phyloP scores from a whole-genome alignment of 805 yeast genomes.

The Candida oleophila region DNA sequence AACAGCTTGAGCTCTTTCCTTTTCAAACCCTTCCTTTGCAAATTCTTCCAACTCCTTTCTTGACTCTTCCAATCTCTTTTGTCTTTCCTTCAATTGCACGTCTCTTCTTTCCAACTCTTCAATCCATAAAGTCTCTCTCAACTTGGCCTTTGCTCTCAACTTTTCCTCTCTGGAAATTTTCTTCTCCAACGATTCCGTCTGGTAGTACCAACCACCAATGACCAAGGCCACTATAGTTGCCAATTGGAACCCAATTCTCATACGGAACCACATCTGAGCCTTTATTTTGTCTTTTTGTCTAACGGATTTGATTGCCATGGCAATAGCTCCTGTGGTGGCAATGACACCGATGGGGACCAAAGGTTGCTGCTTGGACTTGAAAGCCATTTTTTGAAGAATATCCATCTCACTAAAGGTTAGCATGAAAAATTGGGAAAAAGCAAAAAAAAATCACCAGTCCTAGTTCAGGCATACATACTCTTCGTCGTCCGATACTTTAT shows the following conservation, averaged over 20 bases:
- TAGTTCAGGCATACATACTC: constrained; percentile 38
- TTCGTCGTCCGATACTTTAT: constrained; percentile 33
- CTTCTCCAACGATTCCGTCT: constrained; percentile 45
- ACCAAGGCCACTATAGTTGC: constrained; percentile 80
- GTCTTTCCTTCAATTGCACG: constrained; percentile 63
- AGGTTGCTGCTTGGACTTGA: constrained; percentile 80
- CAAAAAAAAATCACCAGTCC: background rate
- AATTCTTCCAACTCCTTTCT: constrained; percentile 39
- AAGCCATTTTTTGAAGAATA: constrained; percentile 55
- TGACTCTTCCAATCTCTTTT: constrained; percentile 63
- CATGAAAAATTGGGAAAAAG: background rate
- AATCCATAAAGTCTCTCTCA: constrained; percentile 85
- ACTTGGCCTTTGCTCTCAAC: constrained; percentile 74
- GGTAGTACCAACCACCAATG: constrained; percentile 73
- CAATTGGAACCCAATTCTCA: constrained; percentile 86
- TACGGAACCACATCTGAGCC: constrained; percentile 85
- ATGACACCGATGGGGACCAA: constrained; percentile 81
- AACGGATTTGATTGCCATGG: constrained; percentile 74
- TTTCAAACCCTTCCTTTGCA: constrained; percentile 35
- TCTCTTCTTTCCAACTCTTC: constrained; percentile 89
- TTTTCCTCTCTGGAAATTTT: constrained; percentile 60
- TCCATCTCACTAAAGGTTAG: constrained; percentile 29
- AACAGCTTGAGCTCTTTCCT: constrained; percentile 12
- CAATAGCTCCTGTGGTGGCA: constrained; percentile 78
- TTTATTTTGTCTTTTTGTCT: constrained; percentile 67